Percentiles rank a stretch among this genome's conserved stretches.
phyloP scores from a whole-genome alignment of 805 yeast species.

The Kodamaea neixiangensis region DNA sequence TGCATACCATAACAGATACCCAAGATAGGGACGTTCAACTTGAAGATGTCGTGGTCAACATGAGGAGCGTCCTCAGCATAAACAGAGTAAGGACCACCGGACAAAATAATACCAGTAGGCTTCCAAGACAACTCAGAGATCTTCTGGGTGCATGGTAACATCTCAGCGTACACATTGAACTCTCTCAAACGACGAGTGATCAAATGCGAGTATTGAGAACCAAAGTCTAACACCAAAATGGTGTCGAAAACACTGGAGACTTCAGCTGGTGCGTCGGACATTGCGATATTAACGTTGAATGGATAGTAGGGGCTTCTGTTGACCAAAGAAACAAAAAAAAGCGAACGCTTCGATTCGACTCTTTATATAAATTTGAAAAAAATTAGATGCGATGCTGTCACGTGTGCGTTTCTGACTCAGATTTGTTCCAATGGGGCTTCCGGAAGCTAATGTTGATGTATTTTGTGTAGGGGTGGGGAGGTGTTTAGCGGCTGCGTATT shows the following conservation, averaged over 20 bases:
- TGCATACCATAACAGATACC: conserved; percentile 99
- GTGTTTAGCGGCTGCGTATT: too few relatives aligned
- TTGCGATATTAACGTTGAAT: neutral
- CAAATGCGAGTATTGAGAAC: conserved; percentile 96
- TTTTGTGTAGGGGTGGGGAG: neutral
- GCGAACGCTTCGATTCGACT: neutral
- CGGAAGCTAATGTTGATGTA: neutral
- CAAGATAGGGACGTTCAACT: conserved; percentile 87
- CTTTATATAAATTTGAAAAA: conserved; percentile 5
- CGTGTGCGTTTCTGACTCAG: conserved; percentile 8
- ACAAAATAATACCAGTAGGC: conserved; percentile 93
- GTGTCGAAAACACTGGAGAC: conserved; percentile 94
- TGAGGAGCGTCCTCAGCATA: conserved; percentile 96
- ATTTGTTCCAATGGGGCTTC: neutral
- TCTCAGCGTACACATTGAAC: conserved; percentile 96
- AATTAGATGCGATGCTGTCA: conserved; percentile 9
- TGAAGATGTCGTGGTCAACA: conserved; percentile 91
- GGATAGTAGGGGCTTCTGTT: conserved; percentile 1
- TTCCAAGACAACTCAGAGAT: conserved; percentile 88
- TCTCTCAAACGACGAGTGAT: conserved; percentile 97
- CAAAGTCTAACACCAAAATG: conserved; percentile 94
- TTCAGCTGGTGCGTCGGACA: conserved; percentile 45
- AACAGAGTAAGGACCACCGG: conserved; percentile 98
- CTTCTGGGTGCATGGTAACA: conserved; percentile 99
- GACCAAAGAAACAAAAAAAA: conserved; percentile 5